Evolutionary conservation across 805 yeast genomes (phyloP), one percentile per base, ranked within the genome.

Genomic region (Clavispora vitiphila): DNA sequence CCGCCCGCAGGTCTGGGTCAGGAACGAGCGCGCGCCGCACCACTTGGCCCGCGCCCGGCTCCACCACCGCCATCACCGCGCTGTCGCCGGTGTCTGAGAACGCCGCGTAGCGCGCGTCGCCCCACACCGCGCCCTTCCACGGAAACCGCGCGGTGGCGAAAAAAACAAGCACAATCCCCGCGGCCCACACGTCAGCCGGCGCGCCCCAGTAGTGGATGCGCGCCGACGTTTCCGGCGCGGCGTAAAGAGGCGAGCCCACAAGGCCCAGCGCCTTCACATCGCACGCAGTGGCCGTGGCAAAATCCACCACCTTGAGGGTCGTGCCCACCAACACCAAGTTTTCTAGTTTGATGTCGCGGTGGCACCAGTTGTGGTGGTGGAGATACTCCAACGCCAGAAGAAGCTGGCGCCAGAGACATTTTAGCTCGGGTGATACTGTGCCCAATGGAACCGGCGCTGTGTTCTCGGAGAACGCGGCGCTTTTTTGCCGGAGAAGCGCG

Each of bases 331-430:
- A 37, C 25, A 75, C 64, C 36, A 76, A 48, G 46, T 77, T 77
- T 21, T 67, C 75, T 19, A 71, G 58, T 54, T 77, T 77, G 39
- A 77, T 51, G 56, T 77, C 82, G 31, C 81, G 59, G 51, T 77
- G 81, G 44, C 73, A 68, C 12, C 73, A 48, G 19, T 57, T 55
- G 2, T 40, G 37, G 8, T 21, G 25, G 45, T 77, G 81, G 32
- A 77, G 44, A 50, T 64, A 68, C 1, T 35, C 14, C 4, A 77
- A 49, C 0, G 69, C 79, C 3, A 32, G 23, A 14, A 66, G 53
- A 3, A 73, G 41, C 51, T 77, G 81, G 40, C 60, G 62, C 67
- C 72, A 71, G 32, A 63, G 55, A 39, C 70, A 58, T 15, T 62
- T 38, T 26, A 55, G 40, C 21, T 55, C 60, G 21, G 31, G 30